These are phyloP conservation scores for Chalciporus sphaerocephalus DNA, from an alignment of 768 basidiomycete genomes.

Conservation along the genomic window DNA sequence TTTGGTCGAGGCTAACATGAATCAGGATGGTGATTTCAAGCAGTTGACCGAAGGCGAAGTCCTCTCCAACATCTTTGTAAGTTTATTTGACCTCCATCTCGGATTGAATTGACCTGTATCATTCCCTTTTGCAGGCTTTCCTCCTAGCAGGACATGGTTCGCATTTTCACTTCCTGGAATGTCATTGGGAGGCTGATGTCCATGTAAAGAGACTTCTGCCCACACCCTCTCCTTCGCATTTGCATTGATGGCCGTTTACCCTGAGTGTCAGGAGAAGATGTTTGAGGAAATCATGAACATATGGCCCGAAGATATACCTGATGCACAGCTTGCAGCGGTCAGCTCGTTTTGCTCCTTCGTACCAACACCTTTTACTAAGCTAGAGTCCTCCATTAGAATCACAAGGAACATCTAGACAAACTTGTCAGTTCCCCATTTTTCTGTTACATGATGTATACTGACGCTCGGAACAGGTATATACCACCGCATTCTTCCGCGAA, in stretches of 20 bases:
- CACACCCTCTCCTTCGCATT: slow-evolving; percentile 43
- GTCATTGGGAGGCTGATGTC: slow-evolving; percentile 3
- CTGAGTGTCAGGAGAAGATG: slow-evolving; percentile 44
- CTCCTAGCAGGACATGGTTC: slow-evolving; percentile 48
- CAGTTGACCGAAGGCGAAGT: slow-evolving; percentile 43
- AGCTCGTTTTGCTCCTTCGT: not conserved
- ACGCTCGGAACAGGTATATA: slow-evolving; percentile 36
- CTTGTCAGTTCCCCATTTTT: slow-evolving; percentile 27
- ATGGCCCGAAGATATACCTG: slow-evolving; percentile 39
- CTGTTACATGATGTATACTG: not conserved
- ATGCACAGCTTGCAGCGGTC: slow-evolving; percentile 27
- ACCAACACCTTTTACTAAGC: not conserved
- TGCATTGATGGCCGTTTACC: slow-evolving; percentile 45
- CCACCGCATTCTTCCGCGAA: slow-evolving; percentile 42
- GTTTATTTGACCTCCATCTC: slow-evolving; percentile 7
- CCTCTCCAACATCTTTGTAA: slow-evolving; percentile 46
- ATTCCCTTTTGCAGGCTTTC: slow-evolving; percentile 33
- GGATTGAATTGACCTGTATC: not conserved
- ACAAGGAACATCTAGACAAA: slow-evolving; percentile 37
- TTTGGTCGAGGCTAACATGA: slow-evolving; percentile 46
- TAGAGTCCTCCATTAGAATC: slow-evolving; percentile 26
- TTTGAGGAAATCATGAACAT: slow-evolving; percentile 37
- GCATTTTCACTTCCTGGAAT: not conserved
- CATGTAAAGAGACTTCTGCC: slow-evolving; percentile 42
- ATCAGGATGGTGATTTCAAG: slow-evolving; percentile 27